Evolutionary conservation across 371 early-diverging fungal genomes (phyloP).

Genomic region (Mucor lusitanicus): DNA sequence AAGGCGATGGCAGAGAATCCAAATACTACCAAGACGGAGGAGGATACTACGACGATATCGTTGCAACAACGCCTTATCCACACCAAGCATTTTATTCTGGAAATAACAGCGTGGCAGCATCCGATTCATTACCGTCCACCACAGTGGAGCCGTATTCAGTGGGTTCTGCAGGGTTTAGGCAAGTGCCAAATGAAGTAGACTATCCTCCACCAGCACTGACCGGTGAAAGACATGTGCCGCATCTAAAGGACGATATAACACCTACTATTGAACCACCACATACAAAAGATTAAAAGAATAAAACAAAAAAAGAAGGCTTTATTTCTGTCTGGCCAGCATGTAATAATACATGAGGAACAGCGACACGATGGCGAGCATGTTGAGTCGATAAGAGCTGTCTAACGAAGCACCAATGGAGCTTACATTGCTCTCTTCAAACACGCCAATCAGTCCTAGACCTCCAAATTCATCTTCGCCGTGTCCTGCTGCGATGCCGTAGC

Average conservation of each 20-base stretch:
- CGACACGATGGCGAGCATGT: not conserved
- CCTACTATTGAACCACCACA: constrained; percentile 11
- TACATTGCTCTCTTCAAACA: constrained; percentile 5
- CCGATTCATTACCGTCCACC: constrained; percentile 17
- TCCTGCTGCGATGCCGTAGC: constrained; percentile 20
- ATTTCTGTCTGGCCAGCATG: not conserved
- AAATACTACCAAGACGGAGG: not conserved
- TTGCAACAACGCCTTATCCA: constrained; percentile 24
- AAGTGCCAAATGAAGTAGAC: constrained; percentile 20
- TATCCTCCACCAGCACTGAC: not conserved
- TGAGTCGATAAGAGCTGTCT: not conserved
- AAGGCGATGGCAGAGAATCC: constrained; percentile 9
- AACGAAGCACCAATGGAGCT: not conserved
- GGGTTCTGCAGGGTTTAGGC: constrained; percentile 1
- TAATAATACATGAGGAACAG: not conserved
- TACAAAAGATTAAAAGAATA: not conserved
- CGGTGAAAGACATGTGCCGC: constrained; percentile 24
- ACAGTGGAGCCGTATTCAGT: not conserved
- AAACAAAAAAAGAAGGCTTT: not conserved
- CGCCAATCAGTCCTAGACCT: constrained; percentile 19
- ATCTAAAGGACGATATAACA: constrained; percentile 10
- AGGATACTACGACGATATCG: constrained; percentile 29
- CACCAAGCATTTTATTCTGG: constrained; percentile 9
- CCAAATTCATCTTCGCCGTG: constrained; percentile 18
- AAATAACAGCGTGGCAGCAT: constrained; percentile 6